Evolutionary conservation across 225 moss, liverwort and hornwort species (phyloP).

Genomic region (Ulota crispa): DNA sequence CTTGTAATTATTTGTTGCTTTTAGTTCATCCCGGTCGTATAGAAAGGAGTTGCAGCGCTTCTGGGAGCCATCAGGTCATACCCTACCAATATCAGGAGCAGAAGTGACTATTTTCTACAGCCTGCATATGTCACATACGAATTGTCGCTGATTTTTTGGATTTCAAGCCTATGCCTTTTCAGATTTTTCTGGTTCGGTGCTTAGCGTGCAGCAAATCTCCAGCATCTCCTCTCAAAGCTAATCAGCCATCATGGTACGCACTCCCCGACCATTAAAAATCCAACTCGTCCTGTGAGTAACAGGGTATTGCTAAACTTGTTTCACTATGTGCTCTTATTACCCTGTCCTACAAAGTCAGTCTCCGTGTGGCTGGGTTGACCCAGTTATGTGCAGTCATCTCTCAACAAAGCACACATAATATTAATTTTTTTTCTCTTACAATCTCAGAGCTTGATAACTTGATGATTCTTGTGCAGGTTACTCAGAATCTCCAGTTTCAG

Average conservation of each 20-base stretch:
- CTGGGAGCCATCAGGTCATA: background rate
- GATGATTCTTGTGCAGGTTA: constrained; percentile 18
- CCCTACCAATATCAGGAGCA: background rate
- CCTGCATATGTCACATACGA: background rate
- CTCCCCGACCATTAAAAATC: background rate
- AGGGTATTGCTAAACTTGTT: background rate
- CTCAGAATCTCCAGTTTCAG: background rate
- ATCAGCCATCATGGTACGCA: constrained; percentile 12
- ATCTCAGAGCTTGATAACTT: constrained; percentile 6
- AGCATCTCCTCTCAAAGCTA: constrained; percentile 6
- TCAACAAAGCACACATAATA: background rate
- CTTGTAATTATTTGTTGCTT: constrained; percentile 6
- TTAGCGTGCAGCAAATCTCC: constrained; percentile 3
- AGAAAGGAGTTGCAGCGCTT: background rate
- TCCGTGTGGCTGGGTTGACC: background rate
- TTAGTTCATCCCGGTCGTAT: background rate
- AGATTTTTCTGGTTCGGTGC: constrained; percentile 7
- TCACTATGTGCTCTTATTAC: background rate
- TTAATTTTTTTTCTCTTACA: background rate
- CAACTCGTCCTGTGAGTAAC: background rate
- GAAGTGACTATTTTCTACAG: background rate
- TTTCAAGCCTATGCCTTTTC: background rate
- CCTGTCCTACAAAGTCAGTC: background rate
- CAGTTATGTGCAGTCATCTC: background rate
- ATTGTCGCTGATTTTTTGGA: background rate